Conservation (phyloP, 331 rosid species). For the Spiraea crenata region DNA sequence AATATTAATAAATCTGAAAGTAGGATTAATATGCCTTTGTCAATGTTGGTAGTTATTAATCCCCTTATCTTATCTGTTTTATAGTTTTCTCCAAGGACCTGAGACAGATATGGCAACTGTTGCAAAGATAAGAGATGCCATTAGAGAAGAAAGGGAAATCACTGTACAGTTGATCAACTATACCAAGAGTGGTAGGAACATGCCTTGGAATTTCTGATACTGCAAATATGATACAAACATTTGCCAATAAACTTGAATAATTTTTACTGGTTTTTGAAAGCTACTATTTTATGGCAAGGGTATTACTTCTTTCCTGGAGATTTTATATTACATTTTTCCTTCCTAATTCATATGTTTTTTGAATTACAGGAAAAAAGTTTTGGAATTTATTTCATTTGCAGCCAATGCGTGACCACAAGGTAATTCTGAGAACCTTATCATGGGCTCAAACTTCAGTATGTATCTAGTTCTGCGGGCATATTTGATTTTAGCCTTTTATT, state of each 20-base stretch:
- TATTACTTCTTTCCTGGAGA: background rate
- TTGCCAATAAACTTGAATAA: background rate
- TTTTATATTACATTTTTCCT: background rate
- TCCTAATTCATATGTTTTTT: conserved; percentile 25
- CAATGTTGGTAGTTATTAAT: background rate
- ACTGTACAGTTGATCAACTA: conserved; percentile 92
- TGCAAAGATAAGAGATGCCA: conserved; percentile 67
- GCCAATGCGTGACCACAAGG: conserved; percentile 94
- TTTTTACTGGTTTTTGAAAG: conserved; percentile 18
- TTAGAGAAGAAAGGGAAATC: conserved; percentile 78
- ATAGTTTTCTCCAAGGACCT: conserved; percentile 95
- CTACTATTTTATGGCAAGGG: conserved; percentile 9
- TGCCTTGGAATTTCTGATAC: conserved; percentile 11
- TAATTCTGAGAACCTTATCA: conserved; percentile 23
- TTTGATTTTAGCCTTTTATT: conserved; percentile 13
- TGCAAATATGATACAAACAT: background rate
- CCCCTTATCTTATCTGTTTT: conserved; percentile 20
- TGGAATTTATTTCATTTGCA: conserved; percentile 97
- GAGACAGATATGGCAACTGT: conserved; percentile 82
- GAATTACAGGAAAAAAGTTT: conserved; percentile 73
- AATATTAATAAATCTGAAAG: conserved; percentile 4
- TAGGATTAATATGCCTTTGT: background rate
- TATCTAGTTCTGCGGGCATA: background rate
- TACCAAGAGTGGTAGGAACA: conserved; percentile 78
- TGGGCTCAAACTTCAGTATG: conserved; percentile 12